phyloP scores from a whole-genome alignment of 306 rosid genomes.

The Acacia confusa region DNA sequence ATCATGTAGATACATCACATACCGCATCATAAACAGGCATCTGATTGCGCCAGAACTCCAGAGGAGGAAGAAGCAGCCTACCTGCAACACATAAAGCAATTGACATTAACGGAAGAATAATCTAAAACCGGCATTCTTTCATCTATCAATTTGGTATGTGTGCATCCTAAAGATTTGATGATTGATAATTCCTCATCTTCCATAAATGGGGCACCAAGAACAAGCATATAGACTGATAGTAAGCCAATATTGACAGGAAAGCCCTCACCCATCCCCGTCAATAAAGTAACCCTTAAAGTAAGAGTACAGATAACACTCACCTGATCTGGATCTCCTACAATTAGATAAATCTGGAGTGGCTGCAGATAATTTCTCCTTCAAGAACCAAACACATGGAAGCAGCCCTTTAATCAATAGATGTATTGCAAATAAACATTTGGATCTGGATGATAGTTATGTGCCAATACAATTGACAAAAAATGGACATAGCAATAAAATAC shows the following conservation, averaged over 20 bases:
- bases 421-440: neutral
- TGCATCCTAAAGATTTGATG: neutral
- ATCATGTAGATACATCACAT: constrained; percentile 28
- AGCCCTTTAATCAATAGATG: neutral
- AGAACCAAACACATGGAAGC: neutral
- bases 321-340: constrained; percentile 66
- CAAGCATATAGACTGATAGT: neutral
- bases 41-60: constrained; percentile 94
- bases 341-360: constrained; percentile 47
- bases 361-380: constrained; percentile 19
- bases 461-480: neutral
- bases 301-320: constrained; percentile 29
- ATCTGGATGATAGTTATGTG: neutral
- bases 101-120: neutral
- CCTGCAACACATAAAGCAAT: constrained; percentile 48
- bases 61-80: constrained; percentile 59
- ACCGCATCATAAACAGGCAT: constrained; percentile 68
- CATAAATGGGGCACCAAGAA: neutral
- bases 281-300: neutral
- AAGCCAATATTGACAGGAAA: neutral
- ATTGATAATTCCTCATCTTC: neutral
- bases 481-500: neutral
- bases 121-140: neutral
- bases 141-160: neutral
- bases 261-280: neutral